Base-by-base conservation (phyloP, 371 early-diverging fungal species). In the Mortierella sp. region DNA sequence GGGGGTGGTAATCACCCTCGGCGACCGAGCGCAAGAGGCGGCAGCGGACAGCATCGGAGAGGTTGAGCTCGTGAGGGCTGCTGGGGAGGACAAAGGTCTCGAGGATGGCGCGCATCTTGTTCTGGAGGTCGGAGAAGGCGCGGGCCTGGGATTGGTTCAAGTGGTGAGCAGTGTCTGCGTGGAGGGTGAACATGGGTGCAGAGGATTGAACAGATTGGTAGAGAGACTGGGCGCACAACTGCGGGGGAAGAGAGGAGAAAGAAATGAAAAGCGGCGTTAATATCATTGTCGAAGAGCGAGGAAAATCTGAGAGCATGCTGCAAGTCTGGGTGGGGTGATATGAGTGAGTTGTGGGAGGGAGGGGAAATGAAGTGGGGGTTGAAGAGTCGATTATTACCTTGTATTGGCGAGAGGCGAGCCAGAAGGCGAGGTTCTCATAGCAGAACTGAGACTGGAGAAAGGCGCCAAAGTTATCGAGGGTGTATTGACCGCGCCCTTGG, bases 391-490 rank as follows among this genome's bases (percentile, higher is more conserved):
- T 71, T 37, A 57, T 51, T 79, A 85, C 85, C 85, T 81, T 87
- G 79, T 87, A 87, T 48, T 87, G 83, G n/a, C 83, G 73, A 51
- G 83, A 82, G 2, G 87, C 87, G 46, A 83, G 77, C 87, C 87
- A 87, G 61, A 87, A 87, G 51, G 83, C 81, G n/a, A 87, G 79
- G 81, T 87, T 87, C 76, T 87, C 87, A 48, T 80, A 79, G 31
- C 87, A 83, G 79, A 83, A 83, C 51, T 83, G 81, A 31, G 81
- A 78, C 34, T 83, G 81, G 19, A 87, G 82, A 46, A 83, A 84
- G 37, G 84, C 78, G 5, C 76, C 83, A 79, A 87, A 87, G 78
- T 80, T 81, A n/a, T 75, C 83, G 75, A 83, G 87, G 31, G 81
- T 87, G 79, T 83, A 83, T 48, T 80, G 87, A 69, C 83, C 87